Evolutionary conservation across 768 basidiomycete genomes (phyloP), one percentile per base, ranked within the genome.

Genomic region (Pholiota conissans): DNA sequence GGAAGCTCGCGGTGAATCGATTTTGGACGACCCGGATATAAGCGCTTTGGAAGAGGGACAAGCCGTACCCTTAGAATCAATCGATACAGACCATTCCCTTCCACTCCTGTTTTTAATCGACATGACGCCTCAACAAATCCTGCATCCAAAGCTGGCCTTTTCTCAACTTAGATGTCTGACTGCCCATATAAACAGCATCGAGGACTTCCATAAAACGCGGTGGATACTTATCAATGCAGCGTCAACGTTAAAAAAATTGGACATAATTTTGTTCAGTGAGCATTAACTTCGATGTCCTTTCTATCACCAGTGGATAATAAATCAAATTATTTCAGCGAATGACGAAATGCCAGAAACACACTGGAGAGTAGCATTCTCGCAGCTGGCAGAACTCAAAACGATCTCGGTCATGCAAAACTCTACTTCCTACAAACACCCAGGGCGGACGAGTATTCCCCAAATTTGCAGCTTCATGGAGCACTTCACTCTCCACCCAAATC

Each of bases 1-100:
- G 13, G 26, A 48, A 24, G 18, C 45, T 10, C 30, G 50, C 26
- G 14, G 29, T 20, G 26, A 51, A 35, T 28, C 51, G 20, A 45
- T 24, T 18, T 11, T 20, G 16, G 60, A 57, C 24, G 55, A 49
- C 8, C 16, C 11, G 11, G 57, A 35, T 9, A 49, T 59, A 20
- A 51, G 22, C 32, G 58, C 58, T 13, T 49, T 59, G n/a, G 37
- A 42, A 50, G 9, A 49, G 20, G 58, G 53, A 28, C 37, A 59
- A 22, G 34, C 56, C 10, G 56, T 65, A 8, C 59, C 55, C 3
- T 52, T 65, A 13, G 64, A 65, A 55, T 61, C 61, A 18, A 56
- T 65, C 37, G 55, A 61, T 28, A 61, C 59, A 18, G 64, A 65
- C 39, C 64, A 62, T 42, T 59, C 64, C 0, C 58, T 63, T 27